Evolutionary conservation across 768 basidiomycete species (phyloP), one percentile per base, ranked within the genome.

Genomic region (Neoboletus brunneissimus): DNA sequence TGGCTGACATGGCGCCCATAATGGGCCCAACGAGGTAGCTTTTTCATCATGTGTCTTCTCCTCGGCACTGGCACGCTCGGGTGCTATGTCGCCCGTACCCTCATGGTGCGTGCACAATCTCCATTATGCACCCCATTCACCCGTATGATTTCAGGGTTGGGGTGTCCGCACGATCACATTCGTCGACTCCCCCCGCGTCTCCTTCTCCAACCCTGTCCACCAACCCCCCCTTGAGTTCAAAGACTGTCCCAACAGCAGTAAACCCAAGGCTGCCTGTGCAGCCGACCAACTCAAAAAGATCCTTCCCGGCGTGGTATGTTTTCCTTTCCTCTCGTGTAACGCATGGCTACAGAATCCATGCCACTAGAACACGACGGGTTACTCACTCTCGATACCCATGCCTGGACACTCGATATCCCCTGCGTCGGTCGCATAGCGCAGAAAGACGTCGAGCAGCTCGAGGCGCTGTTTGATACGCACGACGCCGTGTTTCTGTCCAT

Each of bases 21-120:
- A 97, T 98, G 94, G 95, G 98, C 71, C 97, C 96, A 0, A 76
- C 79, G n/a, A n/a, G n/a, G n/a, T n/a, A n/a, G n/a, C n/a, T n/a
- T n/a, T n/a, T n/a, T n/a, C n/a, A n/a, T n/a, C n/a, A n/a, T n/a
- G n/a, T n/a, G n/a, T n/a, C n/a, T n/a, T n/a, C n/a, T n/a, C n/a
- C n/a, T n/a, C n/a, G n/a, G 97, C 4, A 95, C 96, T 0, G 97
- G 97, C 1, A 99, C 97, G 0, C 78, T 99, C 11, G 96, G 97
- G 0, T 99, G 97, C 70, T 98, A 98, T 67, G 96, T 98, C 31
- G 86, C 94, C 1, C 78, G 96, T 29, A 87, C 87, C 11, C 76
- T 99, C 35, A 94, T 98, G 92, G 95, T 68, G 7, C 8, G 55
- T 51, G 16, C n/a, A n/a, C n/a, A n/a, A n/a, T n/a, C n/a, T n/a